Conservation (phyloP, 225 moss, liverwort and hornwort genomes). For the Bryoerythrophyllum caledonicum region DNA sequence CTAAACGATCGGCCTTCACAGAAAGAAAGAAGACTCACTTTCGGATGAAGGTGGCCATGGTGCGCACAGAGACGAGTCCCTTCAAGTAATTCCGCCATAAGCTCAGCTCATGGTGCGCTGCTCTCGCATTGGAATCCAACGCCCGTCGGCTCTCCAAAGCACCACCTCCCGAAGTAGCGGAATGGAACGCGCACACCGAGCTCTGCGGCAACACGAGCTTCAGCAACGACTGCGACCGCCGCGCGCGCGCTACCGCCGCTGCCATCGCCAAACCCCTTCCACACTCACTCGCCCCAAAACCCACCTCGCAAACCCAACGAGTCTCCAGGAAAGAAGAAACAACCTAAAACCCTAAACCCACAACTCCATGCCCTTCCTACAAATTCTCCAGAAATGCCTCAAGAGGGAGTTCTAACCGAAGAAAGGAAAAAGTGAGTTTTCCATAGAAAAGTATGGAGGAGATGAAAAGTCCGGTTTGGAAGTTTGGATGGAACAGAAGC, state of each 20-base stretch:
- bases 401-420: not conserved
- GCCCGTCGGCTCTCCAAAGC: not conserved
- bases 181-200: slow-evolving; percentile 28
- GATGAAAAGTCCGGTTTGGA: too few relatives aligned
- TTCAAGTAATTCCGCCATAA: slow-evolving; percentile 46
- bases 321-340: not conserved
- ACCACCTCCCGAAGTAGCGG: slow-evolving; percentile 19
- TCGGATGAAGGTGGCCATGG: slow-evolving; percentile 53
- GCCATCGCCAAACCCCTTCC: slow-evolving; percentile 43
- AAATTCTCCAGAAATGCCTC: not conserved
- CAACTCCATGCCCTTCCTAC: not conserved
- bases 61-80: slow-evolving; percentile 31
- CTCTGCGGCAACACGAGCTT: slow-evolving; percentile 40
- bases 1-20: too few relatives aligned
- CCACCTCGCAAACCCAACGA: not conserved
- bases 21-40: slow-evolving; percentile 31
- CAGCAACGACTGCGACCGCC: slow-evolving; percentile 41
- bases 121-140: slow-evolving; percentile 15
- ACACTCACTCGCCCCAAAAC: not conserved
- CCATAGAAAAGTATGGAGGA: too few relatives aligned
- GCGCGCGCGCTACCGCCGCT: slow-evolving; percentile 37
- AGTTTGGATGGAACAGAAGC: not conserved
- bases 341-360: slow-evolving; percentile 45
- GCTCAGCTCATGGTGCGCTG: slow-evolving; percentile 24
- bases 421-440: not conserved